phyloP scores from a whole-genome alignment of 2,329 filamentous ascomycete species.

The Coniochaeta sp. region DNA sequence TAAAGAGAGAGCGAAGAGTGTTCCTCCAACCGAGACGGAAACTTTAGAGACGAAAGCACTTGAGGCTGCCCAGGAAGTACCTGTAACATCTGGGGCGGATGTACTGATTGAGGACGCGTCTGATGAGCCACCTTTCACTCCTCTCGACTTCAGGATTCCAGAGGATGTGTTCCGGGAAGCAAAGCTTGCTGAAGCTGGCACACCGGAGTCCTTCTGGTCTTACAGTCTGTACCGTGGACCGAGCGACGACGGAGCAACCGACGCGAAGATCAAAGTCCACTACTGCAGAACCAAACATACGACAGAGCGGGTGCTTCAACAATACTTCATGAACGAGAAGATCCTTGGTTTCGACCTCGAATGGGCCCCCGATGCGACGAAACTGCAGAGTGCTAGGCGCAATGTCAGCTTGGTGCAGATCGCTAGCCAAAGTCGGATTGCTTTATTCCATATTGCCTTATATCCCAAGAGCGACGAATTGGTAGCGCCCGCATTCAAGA shows the following conservation, averaged over 20 bases:
- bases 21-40: background rate
- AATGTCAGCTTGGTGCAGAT: conserved; percentile 81
- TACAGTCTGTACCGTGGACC: conserved; percentile 58
- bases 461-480: conserved; percentile 49
- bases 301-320: conserved; percentile 57
- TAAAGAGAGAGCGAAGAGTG: background rate
- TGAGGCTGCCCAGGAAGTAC: background rate
- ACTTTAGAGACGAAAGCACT: background rate
- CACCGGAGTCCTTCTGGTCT: conserved; percentile 55
- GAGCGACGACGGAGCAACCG: conserved; percentile 25
- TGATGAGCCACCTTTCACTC: conserved; percentile 26
- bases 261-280: conserved; percentile 56
- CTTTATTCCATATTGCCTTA: conserved; percentile 71
- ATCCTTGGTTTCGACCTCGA: conserved; percentile 87
- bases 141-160: conserved; percentile 38
- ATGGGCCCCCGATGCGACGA: conserved; percentile 55
- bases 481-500: conserved; percentile 61
- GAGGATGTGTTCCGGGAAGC: conserved; percentile 39
- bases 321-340: conserved; percentile 60
- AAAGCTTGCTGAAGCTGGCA: conserved; percentile 33
- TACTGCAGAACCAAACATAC: conserved; percentile 65
- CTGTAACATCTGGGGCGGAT: background rate
- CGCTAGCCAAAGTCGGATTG: conserved; percentile 68
- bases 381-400: conserved; percentile 43
- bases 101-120: conserved; percentile 7